Evolutionary conservation across 345 rosid genomes (phyloP).

Genomic region (Noccaea caerulescens): DNA sequence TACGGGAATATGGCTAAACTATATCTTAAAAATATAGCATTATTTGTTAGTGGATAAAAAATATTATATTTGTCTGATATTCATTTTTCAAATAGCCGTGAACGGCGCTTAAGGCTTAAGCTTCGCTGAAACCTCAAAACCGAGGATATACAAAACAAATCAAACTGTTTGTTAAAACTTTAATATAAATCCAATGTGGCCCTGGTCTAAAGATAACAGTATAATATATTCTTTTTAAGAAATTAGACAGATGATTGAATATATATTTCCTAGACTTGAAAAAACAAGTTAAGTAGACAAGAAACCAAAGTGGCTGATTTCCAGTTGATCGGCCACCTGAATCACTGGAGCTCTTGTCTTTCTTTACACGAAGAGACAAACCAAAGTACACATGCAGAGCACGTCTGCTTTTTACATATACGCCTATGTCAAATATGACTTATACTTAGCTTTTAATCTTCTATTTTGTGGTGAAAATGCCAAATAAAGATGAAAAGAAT

Average conservation of each 20-base stretch:
- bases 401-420: not conserved
- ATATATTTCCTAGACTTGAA: conserved; percentile 22
- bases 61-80: conserved; percentile 23
- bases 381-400: conserved; percentile 40
- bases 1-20: not conserved
- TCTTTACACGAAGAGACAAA: conserved; percentile 28
- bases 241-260: not conserved
- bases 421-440: no score
- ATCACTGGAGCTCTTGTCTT: conserved; percentile 42
- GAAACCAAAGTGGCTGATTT: conserved; percentile 42
- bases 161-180: not conserved
- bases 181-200: conserved; percentile 25
- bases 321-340: conserved; percentile 43
- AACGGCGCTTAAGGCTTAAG: conserved; percentile 49
- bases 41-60: conserved; percentile 30
- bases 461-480: no score
- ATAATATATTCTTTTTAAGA: not conserved
- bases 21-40: not conserved
- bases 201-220: conserved; percentile 16
- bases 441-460: no score
- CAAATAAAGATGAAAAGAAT: no score
- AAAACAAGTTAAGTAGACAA: conserved; percentile 21
- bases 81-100: conserved; percentile 38
- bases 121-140: conserved; percentile 46
- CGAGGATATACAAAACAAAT: conserved; percentile 43